These are phyloP conservation scores for Amylocystis lapponica DNA, from an alignment of 768 basidiomycete species.

Conservation along the genomic window DNA sequence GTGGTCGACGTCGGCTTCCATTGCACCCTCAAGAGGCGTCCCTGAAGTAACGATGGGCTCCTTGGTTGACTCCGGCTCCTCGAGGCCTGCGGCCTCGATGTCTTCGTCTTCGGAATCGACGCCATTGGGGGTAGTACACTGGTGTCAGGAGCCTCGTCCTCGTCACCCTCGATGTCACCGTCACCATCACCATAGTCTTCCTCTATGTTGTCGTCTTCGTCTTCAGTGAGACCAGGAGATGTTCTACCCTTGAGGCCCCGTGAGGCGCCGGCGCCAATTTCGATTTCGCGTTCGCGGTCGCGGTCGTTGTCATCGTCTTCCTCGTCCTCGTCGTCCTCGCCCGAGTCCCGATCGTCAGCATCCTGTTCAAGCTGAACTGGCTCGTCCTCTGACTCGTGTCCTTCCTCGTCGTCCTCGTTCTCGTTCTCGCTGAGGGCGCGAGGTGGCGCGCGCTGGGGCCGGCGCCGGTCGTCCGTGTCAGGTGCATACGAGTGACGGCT, in stretches of 20 bases:
- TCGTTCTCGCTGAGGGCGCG: slow-evolving; percentile 10
- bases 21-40: too few relatives aligned
- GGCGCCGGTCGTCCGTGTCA: slow-evolving; percentile 16
- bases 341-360: slow-evolving; percentile 20
- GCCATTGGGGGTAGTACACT: too few relatives aligned
- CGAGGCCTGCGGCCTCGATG: slow-evolving; percentile 19
- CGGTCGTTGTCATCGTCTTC: slow-evolving; percentile 11
- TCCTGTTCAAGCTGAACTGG: slow-evolving; percentile 28
- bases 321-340: slow-evolving; percentile 16
- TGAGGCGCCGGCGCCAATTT: background rate
- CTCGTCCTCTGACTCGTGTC: slow-evolving; percentile 19
- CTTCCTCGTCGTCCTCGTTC: slow-evolving; percentile 38
- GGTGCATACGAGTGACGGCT: background rate
- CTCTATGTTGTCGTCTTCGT: slow-evolving; percentile 30
- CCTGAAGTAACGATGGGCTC: too few relatives aligned
- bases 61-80: slow-evolving; percentile 9
- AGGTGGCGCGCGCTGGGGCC: slow-evolving; percentile 13
- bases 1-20: slow-evolving; percentile 22
- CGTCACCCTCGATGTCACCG: slow-evolving; percentile 15
- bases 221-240: slow-evolving; percentile 27
- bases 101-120: slow-evolving; percentile 23
- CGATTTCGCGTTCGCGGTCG: slow-evolving; percentile 5
- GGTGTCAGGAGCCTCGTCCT: slow-evolving; percentile 24
- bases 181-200: slow-evolving; percentile 17
- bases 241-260: slow-evolving; percentile 8